phyloP scores from a whole-genome alignment of 495 filamentous ascomycete species.

The Usnea hakonensis region DNA sequence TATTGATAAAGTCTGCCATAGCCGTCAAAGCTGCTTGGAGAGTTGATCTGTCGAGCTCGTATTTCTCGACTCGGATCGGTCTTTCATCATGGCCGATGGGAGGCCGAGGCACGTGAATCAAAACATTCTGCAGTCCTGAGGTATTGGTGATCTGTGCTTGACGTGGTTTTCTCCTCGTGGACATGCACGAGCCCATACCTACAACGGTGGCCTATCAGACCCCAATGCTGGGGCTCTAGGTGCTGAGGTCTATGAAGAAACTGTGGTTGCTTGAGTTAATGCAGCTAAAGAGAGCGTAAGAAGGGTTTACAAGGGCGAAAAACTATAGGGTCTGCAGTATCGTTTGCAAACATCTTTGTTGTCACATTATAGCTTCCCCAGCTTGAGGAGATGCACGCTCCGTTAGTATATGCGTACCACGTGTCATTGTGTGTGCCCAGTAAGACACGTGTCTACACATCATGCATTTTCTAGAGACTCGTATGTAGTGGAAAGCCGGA shows the following conservation, averaged over 20 bases:
- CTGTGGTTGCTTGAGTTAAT: neutral
- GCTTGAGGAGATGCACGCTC: too few relatives aligned
- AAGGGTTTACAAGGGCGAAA: neutral
- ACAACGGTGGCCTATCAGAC: neutral
- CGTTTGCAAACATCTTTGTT: neutral
- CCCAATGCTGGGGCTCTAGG: neutral
- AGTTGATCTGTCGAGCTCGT: slow-evolving; percentile 11
- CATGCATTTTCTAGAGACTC: too few relatives aligned
- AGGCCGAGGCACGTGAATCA: neutral
- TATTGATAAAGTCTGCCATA: slow-evolving; percentile 11
- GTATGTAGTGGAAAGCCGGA: too few relatives aligned
- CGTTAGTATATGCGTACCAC: too few relatives aligned
- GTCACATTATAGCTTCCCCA: too few relatives aligned
- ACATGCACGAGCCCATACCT: neutral
- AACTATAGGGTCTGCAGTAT: neutral
- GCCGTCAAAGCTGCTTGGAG: slow-evolving; percentile 2
- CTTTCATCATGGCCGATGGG: neutral
- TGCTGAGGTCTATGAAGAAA: too few relatives aligned
- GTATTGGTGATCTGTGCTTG: neutral
- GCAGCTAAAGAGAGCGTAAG: neutral
- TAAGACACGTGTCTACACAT: too few relatives aligned
- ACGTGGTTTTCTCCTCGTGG: neutral
- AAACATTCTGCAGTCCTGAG: neutral
- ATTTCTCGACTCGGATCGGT: slow-evolving; percentile 2
- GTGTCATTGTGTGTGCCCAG: too few relatives aligned